Evolutionary conservation across 306 rosid species (phyloP).

Genomic region (Prunus campanulata): DNA sequence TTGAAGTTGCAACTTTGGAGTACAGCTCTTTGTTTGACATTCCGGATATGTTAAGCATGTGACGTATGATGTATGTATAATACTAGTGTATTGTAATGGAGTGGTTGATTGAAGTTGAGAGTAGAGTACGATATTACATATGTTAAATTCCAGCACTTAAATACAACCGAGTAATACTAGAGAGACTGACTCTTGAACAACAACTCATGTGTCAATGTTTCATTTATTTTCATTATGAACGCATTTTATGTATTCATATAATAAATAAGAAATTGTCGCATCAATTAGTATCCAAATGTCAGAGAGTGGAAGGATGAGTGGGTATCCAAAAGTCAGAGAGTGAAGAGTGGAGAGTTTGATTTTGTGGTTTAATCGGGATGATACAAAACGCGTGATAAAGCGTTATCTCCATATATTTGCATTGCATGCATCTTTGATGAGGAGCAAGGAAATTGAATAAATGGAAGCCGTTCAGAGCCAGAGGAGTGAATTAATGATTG

Average conservation of each 20-base stretch:
- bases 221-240: too few species aligned
- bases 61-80: neutral
- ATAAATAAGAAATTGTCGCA: too few species aligned
- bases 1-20: neutral
- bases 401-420: neutral
- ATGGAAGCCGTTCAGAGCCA: neutral
- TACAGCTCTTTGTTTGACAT: neutral
- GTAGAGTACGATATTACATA: neutral
- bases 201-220: too few species aligned
- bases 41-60: neutral
- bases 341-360: neutral
- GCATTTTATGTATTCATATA: too few species aligned
- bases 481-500: slow-evolving; percentile 4
- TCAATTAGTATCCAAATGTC: neutral
- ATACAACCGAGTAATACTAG: too few species aligned
- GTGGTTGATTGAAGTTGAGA: neutral
- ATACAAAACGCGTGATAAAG: neutral
- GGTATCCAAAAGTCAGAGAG: too few species aligned
- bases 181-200: too few species aligned
- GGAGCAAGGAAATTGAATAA: neutral
- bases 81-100: too few species aligned
- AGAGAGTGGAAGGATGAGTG: neutral
- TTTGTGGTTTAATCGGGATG: neutral
- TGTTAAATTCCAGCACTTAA: too few species aligned
- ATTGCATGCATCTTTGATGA: neutral